Percentiles rank a stretch among this genome's conserved stretches.
Evolutionary conservation across 139 green algal species (phyloP).

Genomic region (Auxenochlorella pyrenoidosa): DNA sequence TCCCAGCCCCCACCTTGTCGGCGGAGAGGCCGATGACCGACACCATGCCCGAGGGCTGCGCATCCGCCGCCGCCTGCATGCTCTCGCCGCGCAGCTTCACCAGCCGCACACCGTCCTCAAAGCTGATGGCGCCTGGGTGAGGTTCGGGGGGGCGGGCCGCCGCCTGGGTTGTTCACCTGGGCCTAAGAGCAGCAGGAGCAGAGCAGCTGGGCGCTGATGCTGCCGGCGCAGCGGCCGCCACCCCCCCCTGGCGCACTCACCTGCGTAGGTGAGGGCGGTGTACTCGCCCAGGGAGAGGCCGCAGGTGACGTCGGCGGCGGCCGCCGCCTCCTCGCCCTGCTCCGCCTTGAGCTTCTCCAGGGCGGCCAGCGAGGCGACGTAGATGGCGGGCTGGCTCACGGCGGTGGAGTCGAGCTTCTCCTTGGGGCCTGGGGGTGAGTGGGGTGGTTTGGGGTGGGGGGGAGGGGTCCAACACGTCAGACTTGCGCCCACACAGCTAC

Average conservation of each 20-base stretch:
- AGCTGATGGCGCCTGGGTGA: slow-evolving; percentile 56
- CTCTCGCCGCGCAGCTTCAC: slow-evolving; percentile 96
- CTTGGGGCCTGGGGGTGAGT: slow-evolving; percentile 79
- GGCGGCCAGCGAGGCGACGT: slow-evolving; percentile 93
- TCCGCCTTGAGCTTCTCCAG: slow-evolving; percentile 92
- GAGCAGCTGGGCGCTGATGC: too few species aligned
- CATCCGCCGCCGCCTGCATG: slow-evolving; percentile 99
- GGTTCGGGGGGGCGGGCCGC: not conserved
- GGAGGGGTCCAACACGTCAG: too few species aligned
- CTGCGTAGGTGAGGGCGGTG: slow-evolving; percentile 96
- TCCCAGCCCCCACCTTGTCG: slow-evolving; percentile 75
- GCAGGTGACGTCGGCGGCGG: slow-evolving; percentile 81
- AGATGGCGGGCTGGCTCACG: slow-evolving; percentile 98
- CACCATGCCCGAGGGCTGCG: slow-evolving; percentile 88
- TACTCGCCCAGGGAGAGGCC: slow-evolving; percentile 98
- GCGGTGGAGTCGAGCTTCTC: slow-evolving; percentile 97
- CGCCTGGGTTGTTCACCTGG: too few species aligned
- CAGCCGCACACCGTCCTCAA: slow-evolving; percentile 95
- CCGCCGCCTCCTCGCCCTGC: slow-evolving; percentile 69
- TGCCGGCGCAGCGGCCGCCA: too few species aligned
- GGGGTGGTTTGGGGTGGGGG: not conserved
- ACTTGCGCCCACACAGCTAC: too few species aligned
- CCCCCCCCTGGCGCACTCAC: too few species aligned
- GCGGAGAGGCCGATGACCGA: slow-evolving; percentile 94
- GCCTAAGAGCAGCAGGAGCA: not conserved